A percentile compares a stretch with the other conserved stretches of the same genome.
Conservation (phyloP, 2,329 filamentous ascomycete genomes). For the Aureobasidium sp. region DNA sequence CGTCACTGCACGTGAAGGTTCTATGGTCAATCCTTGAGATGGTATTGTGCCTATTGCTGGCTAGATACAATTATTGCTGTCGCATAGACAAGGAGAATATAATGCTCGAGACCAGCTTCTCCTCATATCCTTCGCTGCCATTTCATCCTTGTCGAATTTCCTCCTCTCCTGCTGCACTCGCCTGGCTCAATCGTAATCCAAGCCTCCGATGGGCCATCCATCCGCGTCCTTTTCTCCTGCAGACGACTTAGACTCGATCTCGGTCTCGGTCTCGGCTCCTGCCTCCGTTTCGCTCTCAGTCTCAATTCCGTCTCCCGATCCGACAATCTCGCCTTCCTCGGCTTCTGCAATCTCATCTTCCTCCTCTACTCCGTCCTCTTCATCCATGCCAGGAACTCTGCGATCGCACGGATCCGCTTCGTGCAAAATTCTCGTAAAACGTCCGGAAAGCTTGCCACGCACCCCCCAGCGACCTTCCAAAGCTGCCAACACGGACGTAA, state of each 20-base stretch:
- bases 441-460: not conserved
- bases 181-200: not conserved
- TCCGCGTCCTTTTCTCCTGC: not conserved
- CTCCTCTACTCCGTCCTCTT: not conserved
- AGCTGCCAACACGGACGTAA: not conserved
- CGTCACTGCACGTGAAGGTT: not conserved
- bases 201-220: conserved; percentile 1
- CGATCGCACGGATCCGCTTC: not conserved
- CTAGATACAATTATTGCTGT: not conserved
- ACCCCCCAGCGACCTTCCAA: not conserved
- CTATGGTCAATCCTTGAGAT: too few relatives aligned
- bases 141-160: not conserved
- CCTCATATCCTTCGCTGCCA: not conserved
- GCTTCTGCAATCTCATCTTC: not conserved
- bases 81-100: not conserved
- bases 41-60: not conserved
- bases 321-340: not conserved
- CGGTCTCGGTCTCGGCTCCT: not conserved
- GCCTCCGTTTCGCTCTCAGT: not conserved
- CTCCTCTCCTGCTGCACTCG: not conserved
- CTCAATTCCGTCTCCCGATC: not conserved
- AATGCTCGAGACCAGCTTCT: not conserved
- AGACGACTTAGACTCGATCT: not conserved
- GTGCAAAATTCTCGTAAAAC: not conserved
- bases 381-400: not conserved